phyloP scores from a whole-genome alignment of 2,329 filamentous ascomycete species.

The Didymellaceae sp. region DNA sequence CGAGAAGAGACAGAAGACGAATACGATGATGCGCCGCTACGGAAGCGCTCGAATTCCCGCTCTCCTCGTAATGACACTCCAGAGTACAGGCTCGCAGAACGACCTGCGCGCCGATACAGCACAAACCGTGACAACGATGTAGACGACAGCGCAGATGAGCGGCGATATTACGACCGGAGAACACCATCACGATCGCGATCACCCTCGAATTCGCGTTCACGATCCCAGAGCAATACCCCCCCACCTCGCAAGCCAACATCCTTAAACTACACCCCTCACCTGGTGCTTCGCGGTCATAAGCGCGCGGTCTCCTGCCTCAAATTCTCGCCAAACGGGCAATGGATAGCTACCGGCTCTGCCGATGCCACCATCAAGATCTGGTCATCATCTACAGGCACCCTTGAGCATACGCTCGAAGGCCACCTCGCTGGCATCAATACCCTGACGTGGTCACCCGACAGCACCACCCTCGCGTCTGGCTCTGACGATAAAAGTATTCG shows the following conservation, averaged over 20 bases:
- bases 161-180: slow-evolving; percentile 33
- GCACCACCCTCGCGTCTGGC: slow-evolving; percentile 83
- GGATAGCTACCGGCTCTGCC: slow-evolving; percentile 85
- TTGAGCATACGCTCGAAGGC: slow-evolving; percentile 88
- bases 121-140: slow-evolving; percentile 33
- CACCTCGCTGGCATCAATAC: slow-evolving; percentile 93
- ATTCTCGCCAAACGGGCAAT: slow-evolving; percentile 88
- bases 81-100: slow-evolving; percentile 33
- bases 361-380: slow-evolving; percentile 93
- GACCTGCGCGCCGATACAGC: slow-evolving; percentile 45
- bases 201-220: slow-evolving; percentile 27
- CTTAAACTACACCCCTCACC: slow-evolving; percentile 72
- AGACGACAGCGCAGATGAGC: slow-evolving; percentile 41
- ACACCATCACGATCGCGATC: slow-evolving; percentile 31
- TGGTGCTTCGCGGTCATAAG: slow-evolving; percentile 78
- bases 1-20: slow-evolving; percentile 38
- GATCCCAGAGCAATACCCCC: slow-evolving; percentile 38
- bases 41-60: slow-evolving; percentile 43
- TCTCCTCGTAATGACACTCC: slow-evolving; percentile 32
- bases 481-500: slow-evolving; percentile 96
- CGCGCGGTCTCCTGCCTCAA: slow-evolving; percentile 82
- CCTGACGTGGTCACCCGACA: slow-evolving; percentile 92
- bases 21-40: slow-evolving; percentile 36
- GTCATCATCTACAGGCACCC: slow-evolving; percentile 77
- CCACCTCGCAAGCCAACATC: slow-evolving; percentile 58